Base-by-base conservation (phyloP, 805 yeast species). In the Metschnikowia bowlesiae region DNA sequence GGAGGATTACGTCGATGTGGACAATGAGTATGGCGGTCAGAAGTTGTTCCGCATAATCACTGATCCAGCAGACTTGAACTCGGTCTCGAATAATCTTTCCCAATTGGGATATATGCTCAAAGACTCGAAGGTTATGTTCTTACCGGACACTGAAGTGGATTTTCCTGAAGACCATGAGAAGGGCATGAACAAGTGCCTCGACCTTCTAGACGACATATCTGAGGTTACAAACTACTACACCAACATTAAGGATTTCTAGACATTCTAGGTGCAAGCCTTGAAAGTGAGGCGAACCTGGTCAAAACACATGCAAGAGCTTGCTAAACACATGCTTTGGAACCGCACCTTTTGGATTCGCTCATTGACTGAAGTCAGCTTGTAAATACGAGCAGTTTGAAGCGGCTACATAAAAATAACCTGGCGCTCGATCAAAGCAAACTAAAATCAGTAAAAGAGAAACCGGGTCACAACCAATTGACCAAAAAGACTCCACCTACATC, bases 181-280 rank as follows among this genome's bases (percentile, higher is more conserved):
- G 52, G 74, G 75, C 35, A 77, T 81, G 58, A 76, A 77, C 13
- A 86, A 82, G 60, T 80, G 90, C 34, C 65, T 85, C 33, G 70
- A 65, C 22, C 73, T 75, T 44, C 71, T 92, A 42, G 95, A 89
- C 48, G 89, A 84, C 33, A 70, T 89, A n/a, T 89, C 85, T 45
- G 98, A 94, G 59, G 87, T 92, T 18, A 82, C 89, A 6, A 89
- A 82, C 54, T 82, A 87, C 52, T 88, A 87, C 68, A 79, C 88
- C 31, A 92, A 89, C 63, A 71, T 81, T 57, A 76, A 71, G 52
- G 78, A 74, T 30, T 33, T 42, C 38, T 42, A 42, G 45, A 13
- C 18, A 39, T 18, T 22, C 22, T 4, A 22, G 22, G 4, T 22
- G 22, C 22, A 22, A 22, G 22, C 22, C 22, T 22, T 22, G 22